A percentile compares a stretch with the other conserved stretches of the same genome.
These are phyloP conservation scores for Phyllosticta citriasiana DNA, from an alignment of 2,329 filamentous ascomycete species.

Conservation along the genomic window DNA sequence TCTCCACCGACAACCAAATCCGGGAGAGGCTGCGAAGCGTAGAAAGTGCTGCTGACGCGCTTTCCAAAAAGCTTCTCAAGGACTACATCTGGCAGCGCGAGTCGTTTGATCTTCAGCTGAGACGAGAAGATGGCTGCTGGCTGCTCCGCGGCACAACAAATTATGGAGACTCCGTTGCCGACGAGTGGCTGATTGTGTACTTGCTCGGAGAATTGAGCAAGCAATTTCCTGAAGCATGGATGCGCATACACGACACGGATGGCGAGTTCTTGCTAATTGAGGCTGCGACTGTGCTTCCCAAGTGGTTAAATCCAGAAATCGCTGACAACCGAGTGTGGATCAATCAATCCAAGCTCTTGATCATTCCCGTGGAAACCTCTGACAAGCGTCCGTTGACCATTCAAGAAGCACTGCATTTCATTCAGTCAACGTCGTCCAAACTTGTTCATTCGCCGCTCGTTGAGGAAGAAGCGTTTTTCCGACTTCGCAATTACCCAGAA, in stretches of 20 bases:
- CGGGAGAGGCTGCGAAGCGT: conserved; percentile 59
- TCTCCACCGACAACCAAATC: conserved; percentile 43
- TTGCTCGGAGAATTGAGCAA: conserved; percentile 72
- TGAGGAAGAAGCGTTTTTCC: conserved; percentile 36
- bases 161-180: conserved; percentile 89
- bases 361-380: conserved; percentile 50
- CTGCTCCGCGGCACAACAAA: conserved; percentile 69
- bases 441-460: conserved; percentile 64
- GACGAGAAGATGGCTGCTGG: conserved; percentile 46
- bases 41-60: conserved; percentile 55
- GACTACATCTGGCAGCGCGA: conserved; percentile 96
- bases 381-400: conserved; percentile 43
- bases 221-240: conserved; percentile 65
- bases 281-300: conserved; percentile 76
- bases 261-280: conserved; percentile 94
- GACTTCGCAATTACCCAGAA: conserved; percentile 5
- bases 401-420: conserved; percentile 51
- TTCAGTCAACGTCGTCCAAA: conserved; percentile 39
- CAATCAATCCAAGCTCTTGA: conserved; percentile 60
- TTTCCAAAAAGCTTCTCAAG: conserved; percentile 57
- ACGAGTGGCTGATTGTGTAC: conserved; percentile 96
- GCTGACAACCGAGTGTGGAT: conserved; percentile 84
- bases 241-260: conserved; percentile 74
- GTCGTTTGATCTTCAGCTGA: conserved; percentile 57
- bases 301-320: conserved; percentile 85